Conservation (phyloP, 2,329 filamentous ascomycete genomes). For the Phyllachora maydis region DNA sequence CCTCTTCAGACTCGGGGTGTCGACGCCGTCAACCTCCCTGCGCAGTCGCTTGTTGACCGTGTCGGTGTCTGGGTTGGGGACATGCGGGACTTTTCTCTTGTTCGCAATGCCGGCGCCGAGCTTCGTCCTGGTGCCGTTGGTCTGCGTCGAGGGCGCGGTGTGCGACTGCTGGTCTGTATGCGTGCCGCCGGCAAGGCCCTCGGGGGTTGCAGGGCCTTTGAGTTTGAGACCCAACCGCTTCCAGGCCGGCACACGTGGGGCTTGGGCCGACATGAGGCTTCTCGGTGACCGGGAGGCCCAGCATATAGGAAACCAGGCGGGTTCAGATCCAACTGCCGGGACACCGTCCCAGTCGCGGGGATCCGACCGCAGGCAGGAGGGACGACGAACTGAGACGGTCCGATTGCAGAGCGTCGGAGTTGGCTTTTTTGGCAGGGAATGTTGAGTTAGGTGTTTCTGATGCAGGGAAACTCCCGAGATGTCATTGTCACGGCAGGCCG, state of each 20-base stretch:
- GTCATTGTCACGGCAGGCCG: too few relatives aligned
- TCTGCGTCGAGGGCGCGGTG: too few relatives aligned
- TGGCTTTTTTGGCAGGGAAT: too few relatives aligned
- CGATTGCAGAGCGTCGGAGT: too few relatives aligned
- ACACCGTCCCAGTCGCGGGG: too few relatives aligned
- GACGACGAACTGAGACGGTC: too few relatives aligned
- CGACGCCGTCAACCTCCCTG: conserved; percentile 5
- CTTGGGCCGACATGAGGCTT: conserved; percentile 20
- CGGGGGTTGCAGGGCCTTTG: conserved; percentile 20
- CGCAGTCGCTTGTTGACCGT: conserved; percentile 14
- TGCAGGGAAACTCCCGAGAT: too few relatives aligned
- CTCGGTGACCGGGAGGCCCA: conserved; percentile 16
- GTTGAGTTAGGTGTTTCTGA: too few relatives aligned
- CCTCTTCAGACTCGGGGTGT: conserved; percentile 9
- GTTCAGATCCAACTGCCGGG: too few relatives aligned
- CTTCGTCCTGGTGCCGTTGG: conserved; percentile 5
- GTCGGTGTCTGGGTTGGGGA: conserved; percentile 8
- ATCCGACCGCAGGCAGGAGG: too few relatives aligned
- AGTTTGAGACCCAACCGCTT: conserved; percentile 43
- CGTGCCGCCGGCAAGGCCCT: conserved; percentile 11
- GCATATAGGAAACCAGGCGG: conserved; percentile 16
- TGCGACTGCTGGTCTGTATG: too few relatives aligned
- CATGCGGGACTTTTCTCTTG: conserved; percentile 26
- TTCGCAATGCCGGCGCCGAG: conserved; percentile 11
- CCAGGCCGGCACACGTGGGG: conserved; percentile 34